Evolutionary conservation across 1,284 basidiomycete genomes (phyloP), one percentile per base, ranked within the genome.

Genomic region (Singerocomus inundabilis): DNA sequence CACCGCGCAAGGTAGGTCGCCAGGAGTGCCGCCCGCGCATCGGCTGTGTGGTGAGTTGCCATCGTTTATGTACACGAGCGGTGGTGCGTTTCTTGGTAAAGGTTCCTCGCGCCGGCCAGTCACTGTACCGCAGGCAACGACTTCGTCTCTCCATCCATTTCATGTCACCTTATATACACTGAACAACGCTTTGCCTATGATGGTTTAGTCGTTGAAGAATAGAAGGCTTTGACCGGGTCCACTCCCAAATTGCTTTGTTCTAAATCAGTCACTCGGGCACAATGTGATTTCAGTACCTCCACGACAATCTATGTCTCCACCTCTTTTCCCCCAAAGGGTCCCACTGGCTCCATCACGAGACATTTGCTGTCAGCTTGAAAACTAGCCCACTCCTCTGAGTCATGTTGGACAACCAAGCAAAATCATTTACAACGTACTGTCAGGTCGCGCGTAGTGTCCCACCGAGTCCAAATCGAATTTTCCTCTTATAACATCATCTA

Each of bases 391-490:
- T 26, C 25, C n/a, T 3, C n/a, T 63, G 39, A 60, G 58, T 46
- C 30, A 6, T 7, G 35, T 29, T 15, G 16, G 25, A 2, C 39
- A 41, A 43, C 16, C 15, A 0, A 40, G 10, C 26, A 5, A n/a
- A n/a, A n/a, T n/a, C n/a, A 39, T 33, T 11, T 30, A 10, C 16
- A 8, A 63, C 80, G 58, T 58, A 84, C 81, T 66, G 64, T 87
- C 84, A 33, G 79, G 74, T 51, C 87, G 65, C 1, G 82, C 75
- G 65, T 89, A 88, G 67, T 88, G 84, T 15, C 87, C 88, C 0
- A 78, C 76, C 4, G 78, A 74, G 62, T 89, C 88, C 49, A 90
- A 68, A 63, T 90, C 87, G 58, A 87, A 84, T 67, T 86, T 87
- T 26, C 84, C 85, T 41, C 85, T 72, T 5, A 79, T 54, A 44